A percentile compares a stretch with the other conserved stretches of the same genome.
These are phyloP conservation scores for Prunus persica DNA, from an alignment of 306 rosid species.

Conservation along the genomic window Prunus_persica_NCBIv2 NC_034016.1:15340501-15341000, in stretches of 20 bases:
- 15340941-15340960: too few species aligned
- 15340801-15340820: slow-evolving; percentile 32
- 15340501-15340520: not conserved
- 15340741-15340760: not conserved
- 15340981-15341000: too few species aligned
- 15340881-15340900: too few species aligned
- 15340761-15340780: slow-evolving; percentile 30
- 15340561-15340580: not conserved
- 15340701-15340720: slow-evolving; percentile 24
- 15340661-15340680: slow-evolving; percentile 21
- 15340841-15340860: too few species aligned
- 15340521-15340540: slow-evolving; percentile 35
- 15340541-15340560: slow-evolving; percentile 21
- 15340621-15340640: slow-evolving; percentile 6
- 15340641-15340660: slow-evolving; percentile 21
- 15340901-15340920: too few species aligned
- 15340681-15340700: slow-evolving; percentile 22
- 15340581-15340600: not conserved
- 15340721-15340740: slow-evolving; percentile 21
- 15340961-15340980: too few species aligned
- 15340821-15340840: too few species aligned
- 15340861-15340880: too few species aligned
- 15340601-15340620: not conserved
- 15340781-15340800: slow-evolving; percentile 34
- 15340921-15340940: too few species aligned